Evolutionary conservation across 2,329 filamentous ascomycete species (phyloP).

Genomic region (Diplocarpon rosae): DNA sequence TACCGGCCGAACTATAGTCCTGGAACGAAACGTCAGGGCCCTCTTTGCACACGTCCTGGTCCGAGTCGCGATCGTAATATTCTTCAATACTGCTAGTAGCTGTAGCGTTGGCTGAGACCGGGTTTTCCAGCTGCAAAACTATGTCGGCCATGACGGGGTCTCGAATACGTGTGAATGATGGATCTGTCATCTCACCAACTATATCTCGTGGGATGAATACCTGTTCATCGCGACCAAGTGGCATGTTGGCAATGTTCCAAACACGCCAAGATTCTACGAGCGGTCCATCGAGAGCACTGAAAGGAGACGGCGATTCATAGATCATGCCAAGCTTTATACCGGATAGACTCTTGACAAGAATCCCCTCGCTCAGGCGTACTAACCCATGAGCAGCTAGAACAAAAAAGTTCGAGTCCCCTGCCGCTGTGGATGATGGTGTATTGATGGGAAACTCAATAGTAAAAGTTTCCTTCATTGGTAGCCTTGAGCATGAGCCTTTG

Average conservation of each 20-base stretch:
- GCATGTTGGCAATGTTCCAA: conserved; percentile 68
- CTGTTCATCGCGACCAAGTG: conserved; percentile 78
- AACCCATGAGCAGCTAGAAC: conserved; percentile 38
- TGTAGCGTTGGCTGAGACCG: conserved; percentile 12
- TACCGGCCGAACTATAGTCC: conserved; percentile 11
- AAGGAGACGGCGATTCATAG: conserved; percentile 40
- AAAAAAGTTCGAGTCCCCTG: conserved; percentile 30
- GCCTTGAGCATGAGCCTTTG: conserved; percentile 66
- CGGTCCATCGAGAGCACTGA: conserved; percentile 25
- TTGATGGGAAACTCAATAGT: conserved; percentile 50
- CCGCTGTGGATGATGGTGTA: conserved; percentile 21
- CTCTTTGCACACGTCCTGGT: conserved; percentile 11
- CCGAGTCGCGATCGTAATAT: conserved; percentile 13
- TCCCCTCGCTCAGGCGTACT: conserved; percentile 35
- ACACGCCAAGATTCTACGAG: conserved; percentile 52
- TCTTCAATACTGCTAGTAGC: conserved; percentile 14
- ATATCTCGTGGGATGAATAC: conserved; percentile 70
- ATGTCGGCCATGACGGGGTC: conserved; percentile 66
- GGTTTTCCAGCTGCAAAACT: conserved; percentile 40
- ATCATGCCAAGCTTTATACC: conserved; percentile 56
- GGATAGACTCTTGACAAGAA: conserved; percentile 41
- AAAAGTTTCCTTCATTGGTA: conserved; percentile 61
- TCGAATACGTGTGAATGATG: conserved; percentile 69
- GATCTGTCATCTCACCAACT: conserved; percentile 66
- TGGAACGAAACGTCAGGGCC: conserved; percentile 12